Evolutionary conservation across 1,284 basidiomycete genomes (phyloP).

Genomic region (Pyrrhoderma lamaoense): DNA sequence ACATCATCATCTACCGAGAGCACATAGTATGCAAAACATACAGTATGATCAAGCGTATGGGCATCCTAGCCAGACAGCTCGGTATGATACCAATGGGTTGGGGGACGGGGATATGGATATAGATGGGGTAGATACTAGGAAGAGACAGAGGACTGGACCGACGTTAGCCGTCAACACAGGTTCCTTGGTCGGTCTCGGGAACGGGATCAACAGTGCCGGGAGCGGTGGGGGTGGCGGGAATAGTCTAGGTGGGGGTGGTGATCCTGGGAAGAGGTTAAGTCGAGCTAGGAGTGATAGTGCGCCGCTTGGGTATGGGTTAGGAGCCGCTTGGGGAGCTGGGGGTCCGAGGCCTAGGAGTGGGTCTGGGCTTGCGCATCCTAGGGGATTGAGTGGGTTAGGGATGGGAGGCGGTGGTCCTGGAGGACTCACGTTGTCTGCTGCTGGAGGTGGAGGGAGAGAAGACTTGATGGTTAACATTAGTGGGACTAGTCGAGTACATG

Average conservation of each 20-base stretch:
- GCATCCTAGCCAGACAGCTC: slow-evolving; percentile 13
- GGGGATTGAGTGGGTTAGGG: too few species aligned
- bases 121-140: slow-evolving; percentile 16
- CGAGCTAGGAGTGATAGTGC: slow-evolving; percentile 44
- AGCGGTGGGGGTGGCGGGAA: slow-evolving; percentile 18
- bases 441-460: slow-evolving; percentile 1
- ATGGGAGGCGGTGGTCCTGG: not conserved
- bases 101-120: slow-evolving; percentile 4
- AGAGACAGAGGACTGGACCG: slow-evolving; percentile 31
- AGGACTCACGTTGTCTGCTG: too few species aligned
- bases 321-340: slow-evolving; percentile 25
- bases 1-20: slow-evolving; percentile 40
- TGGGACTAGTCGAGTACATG: slow-evolving; percentile 1
- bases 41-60: slow-evolving; percentile 15
- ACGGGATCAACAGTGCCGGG: too few species aligned
- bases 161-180: too few species aligned
- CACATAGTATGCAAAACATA: slow-evolving; percentile 54
- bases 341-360: slow-evolving; percentile 33
- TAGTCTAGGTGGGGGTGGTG: slow-evolving; percentile 25
- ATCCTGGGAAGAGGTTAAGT: slow-evolving; percentile 27
- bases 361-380: slow-evolving; percentile 26
- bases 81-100: slow-evolving; percentile 20
- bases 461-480: slow-evolving; percentile 18
- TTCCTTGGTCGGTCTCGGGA: too few species aligned
- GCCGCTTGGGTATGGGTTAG: slow-evolving; percentile 37